phyloP scores from a whole-genome alignment of 1,139 yeast genomes.

The Pichia sp. region DNA sequence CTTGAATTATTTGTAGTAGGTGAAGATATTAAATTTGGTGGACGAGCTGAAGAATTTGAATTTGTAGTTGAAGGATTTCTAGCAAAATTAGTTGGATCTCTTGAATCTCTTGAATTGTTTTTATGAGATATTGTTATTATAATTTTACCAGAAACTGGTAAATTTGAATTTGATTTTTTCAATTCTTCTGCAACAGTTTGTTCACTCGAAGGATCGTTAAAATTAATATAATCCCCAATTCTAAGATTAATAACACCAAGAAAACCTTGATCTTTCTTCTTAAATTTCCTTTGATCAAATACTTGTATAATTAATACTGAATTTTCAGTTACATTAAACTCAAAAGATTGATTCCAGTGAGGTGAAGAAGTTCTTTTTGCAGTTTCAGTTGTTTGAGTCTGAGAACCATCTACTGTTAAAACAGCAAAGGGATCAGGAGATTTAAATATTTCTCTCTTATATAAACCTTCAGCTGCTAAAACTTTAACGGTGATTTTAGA shows the following conservation, averaged over 20 bases:
- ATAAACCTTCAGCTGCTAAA: constrained; percentile 93
- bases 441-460: constrained; percentile 90
- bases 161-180: constrained; percentile 83
- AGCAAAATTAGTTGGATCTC: constrained; percentile 26
- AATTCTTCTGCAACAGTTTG: constrained; percentile 92
- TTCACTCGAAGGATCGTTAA: constrained; percentile 47
- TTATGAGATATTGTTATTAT: constrained; percentile 64
- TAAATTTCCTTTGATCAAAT: constrained; percentile 94
- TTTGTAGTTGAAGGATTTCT: constrained; percentile 1
- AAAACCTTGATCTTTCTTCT: constrained; percentile 98
- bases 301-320: constrained; percentile 89
- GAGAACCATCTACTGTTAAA: constrained; percentile 91
- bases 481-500: constrained; percentile 59
- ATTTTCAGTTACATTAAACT: constrained; percentile 67
- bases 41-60: neutral
- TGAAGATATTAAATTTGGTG: neutral
- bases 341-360: constrained; percentile 92
- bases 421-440: constrained; percentile 98
- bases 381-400: constrained; percentile 89
- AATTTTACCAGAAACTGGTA: constrained; percentile 87
- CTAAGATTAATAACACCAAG: constrained; percentile 91
- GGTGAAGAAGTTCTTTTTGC: constrained; percentile 94
- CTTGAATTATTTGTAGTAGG: constrained; percentile 1
- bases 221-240: constrained; percentile 82
- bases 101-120: constrained; percentile 23